A percentile compares a stretch with the other conserved stretches of the same genome.
These are phyloP conservation scores for Fusarium compactum DNA, from an alignment of 2,329 filamentous ascomycete species.

Conservation along the genomic window DNA sequence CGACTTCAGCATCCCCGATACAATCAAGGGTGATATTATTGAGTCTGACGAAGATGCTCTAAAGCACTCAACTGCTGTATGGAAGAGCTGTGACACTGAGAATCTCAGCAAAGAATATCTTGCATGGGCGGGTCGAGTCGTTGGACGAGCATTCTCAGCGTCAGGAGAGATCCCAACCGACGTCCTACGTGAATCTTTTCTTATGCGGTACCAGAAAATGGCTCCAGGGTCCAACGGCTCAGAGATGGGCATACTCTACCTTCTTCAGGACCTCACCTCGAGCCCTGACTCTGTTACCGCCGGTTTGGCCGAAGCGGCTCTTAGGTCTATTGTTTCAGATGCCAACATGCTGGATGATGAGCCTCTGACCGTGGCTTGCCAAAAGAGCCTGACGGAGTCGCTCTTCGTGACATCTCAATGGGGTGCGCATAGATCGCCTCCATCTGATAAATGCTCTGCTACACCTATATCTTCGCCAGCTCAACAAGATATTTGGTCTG, in stretches of 20 bases:
- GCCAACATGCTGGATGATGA: conserved; percentile 62
- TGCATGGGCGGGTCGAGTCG: conserved; percentile 85
- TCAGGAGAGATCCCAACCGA: conserved; percentile 75
- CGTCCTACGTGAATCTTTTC: conserved; percentile 69
- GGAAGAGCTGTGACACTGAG: conserved; percentile 78
- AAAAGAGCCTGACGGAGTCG: conserved; percentile 63
- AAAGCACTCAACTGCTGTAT: conserved; percentile 74
- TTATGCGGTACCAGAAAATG: conserved; percentile 63
- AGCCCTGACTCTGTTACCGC: conserved; percentile 67
- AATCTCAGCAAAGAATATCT: conserved; percentile 76
- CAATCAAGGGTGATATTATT: conserved; percentile 71
- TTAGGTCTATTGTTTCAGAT: conserved; percentile 68
- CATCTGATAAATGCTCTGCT: conserved; percentile 59
- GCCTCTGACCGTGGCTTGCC: conserved; percentile 63
- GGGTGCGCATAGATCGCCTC: conserved; percentile 66
- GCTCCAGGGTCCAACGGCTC: conserved; percentile 66
- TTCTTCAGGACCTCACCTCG: conserved; percentile 72
- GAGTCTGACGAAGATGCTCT: conserved; percentile 74
- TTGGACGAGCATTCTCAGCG: conserved; percentile 85
- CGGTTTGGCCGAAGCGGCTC: conserved; percentile 70
- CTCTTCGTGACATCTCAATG: conserved; percentile 68
- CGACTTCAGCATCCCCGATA: conserved; percentile 71
- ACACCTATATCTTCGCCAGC: conserved; percentile 14
- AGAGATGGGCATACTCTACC: conserved; percentile 70
- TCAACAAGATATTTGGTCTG: conserved; percentile 49